These are phyloP conservation scores for Dothidotthia symphoricarpi DNA, from an alignment of 2,329 filamentous ascomycete genomes.

Conservation along the genomic window DNA sequence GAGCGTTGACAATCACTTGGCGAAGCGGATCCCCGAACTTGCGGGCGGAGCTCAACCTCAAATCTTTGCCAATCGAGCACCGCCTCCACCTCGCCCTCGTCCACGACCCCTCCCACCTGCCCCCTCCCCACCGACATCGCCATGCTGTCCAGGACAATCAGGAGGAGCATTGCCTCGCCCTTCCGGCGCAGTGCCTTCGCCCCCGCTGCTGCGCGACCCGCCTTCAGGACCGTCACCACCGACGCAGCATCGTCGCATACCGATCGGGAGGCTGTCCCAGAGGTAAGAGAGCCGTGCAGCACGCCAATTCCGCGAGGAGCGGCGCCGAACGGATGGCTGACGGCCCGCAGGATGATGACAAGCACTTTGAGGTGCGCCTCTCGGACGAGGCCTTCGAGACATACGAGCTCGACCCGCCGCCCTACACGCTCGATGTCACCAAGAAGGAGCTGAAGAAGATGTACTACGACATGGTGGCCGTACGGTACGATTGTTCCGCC, in stretches of 20 bases:
- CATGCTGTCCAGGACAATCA: slow-evolving; percentile 44
- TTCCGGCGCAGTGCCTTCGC: slow-evolving; percentile 41
- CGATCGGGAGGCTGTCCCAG: slow-evolving; percentile 70
- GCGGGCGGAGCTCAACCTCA: slow-evolving; percentile 6
- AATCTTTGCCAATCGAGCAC: slow-evolving; percentile 6
- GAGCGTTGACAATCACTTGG: too few relatives aligned
- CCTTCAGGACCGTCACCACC: slow-evolving; percentile 77
- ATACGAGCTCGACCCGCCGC: slow-evolving; percentile 94
- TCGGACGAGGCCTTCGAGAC: slow-evolving; percentile 99
- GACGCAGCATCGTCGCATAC: slow-evolving; percentile 90
- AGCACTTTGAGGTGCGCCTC: slow-evolving; percentile 86
- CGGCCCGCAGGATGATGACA: slow-evolving; percentile 74
- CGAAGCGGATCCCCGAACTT: neutral
- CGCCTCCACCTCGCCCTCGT: slow-evolving; percentile 7
- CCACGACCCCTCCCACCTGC: slow-evolving; percentile 17
- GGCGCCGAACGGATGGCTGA: slow-evolving; percentile 15
- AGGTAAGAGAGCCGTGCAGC: slow-evolving; percentile 49
- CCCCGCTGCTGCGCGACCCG: slow-evolving; percentile 34
- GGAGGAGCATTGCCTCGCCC: slow-evolving; percentile 42
- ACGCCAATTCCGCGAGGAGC: slow-evolving; percentile 3
- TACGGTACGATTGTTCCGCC: slow-evolving; percentile 65
- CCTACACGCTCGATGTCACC: slow-evolving; percentile 88
- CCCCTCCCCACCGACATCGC: slow-evolving; percentile 21
- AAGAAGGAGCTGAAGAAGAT: slow-evolving; percentile 99
- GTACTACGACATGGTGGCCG: slow-evolving; percentile 96